Evolutionary conservation across 805 yeast genomes (phyloP).

Genomic region (Wickerhamiella lipophila): DNA sequence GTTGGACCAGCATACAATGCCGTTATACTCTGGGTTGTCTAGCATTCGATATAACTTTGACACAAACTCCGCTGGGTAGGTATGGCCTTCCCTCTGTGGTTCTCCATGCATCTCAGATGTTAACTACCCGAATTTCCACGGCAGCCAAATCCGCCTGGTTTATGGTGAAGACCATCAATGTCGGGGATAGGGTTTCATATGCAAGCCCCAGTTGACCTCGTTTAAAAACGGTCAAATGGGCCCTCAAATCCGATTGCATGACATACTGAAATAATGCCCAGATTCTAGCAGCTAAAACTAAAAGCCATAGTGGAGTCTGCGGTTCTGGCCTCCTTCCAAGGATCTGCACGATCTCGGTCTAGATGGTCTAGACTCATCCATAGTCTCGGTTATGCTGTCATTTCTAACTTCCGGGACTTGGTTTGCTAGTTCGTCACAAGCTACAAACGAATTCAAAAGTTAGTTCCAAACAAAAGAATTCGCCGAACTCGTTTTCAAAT

Average conservation of each 20-base stretch:
- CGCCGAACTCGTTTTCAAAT: background rate
- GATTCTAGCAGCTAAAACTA: background rate
- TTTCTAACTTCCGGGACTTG: background rate
- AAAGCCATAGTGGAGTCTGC: background rate
- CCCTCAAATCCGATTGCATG: background rate
- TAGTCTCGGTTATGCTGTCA: background rate
- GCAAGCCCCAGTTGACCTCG: background rate
- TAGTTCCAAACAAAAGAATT: background rate
- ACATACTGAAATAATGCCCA: background rate
- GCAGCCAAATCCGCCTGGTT: background rate
- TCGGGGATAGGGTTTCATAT: slow-evolving; percentile 2
- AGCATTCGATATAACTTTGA: slow-evolving; percentile 53
- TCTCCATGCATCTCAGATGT: slow-evolving; percentile 2
- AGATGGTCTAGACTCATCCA: background rate
- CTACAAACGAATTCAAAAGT: background rate
- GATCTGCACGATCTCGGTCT: slow-evolving; percentile 1
- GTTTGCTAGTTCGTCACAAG: background rate
- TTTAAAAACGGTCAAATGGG: background rate
- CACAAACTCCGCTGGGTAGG: slow-evolving; percentile 18
- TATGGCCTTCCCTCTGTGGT: background rate
- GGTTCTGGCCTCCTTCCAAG: background rate
- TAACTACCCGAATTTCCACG: background rate
- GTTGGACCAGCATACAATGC: slow-evolving; percentile 75
- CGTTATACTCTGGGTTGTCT: slow-evolving; percentile 62
- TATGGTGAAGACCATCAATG: background rate